Evolutionary conservation across 2,329 filamentous ascomycete species (phyloP), one percentile per base, ranked within the genome.

Genomic region (Botrytis pseudocinerea): DNA sequence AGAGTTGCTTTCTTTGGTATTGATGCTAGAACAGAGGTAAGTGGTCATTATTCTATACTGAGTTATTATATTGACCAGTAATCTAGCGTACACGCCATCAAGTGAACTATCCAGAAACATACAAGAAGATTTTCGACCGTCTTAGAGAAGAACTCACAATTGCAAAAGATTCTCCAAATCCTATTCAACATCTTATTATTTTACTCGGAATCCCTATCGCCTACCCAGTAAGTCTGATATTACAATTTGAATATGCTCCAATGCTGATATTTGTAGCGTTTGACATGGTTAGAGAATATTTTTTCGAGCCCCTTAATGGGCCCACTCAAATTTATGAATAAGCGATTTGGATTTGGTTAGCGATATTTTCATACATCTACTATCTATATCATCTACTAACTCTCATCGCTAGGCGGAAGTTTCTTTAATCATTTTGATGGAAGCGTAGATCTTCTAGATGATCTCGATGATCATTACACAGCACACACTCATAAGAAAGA

Each of bases 271-370:
- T 35, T 54, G 10, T 76, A 90, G 87, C 93, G 95, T 78, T 86
- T 98, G 71, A 96, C 95, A n/a, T 98, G 95, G 95, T 87, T 98
- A 7, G 95, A 98, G 81, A 98, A 97, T 79, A 92, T 98, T 73
- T 89, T 98, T 78, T 88, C 88, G 25, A 97, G 93, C 74, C 95
- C 95, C 0, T 78, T 98, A 38, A 95, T 98, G 80, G 94, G 92
- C 0, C 94, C 95, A 0, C 90, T 98, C 80, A 95, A 94, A 79
- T 91, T 98, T 75, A 82, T 98, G 78, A 96, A 97, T 85, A 93
- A 95, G 81, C 90, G 95, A 40, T 97, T 98, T 77, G 95, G 95
- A 73, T 83, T 97, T 62, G 89, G 84, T 85, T 78, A 76, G 83
- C 79, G 59, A 54, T 22, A 42, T 32, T 32, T 54, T 22, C 14